These are phyloP conservation scores for Fusarium mangiferae DNA, from an alignment of 2,329 filamentous ascomycete species.

Conservation along the genomic window DNA sequence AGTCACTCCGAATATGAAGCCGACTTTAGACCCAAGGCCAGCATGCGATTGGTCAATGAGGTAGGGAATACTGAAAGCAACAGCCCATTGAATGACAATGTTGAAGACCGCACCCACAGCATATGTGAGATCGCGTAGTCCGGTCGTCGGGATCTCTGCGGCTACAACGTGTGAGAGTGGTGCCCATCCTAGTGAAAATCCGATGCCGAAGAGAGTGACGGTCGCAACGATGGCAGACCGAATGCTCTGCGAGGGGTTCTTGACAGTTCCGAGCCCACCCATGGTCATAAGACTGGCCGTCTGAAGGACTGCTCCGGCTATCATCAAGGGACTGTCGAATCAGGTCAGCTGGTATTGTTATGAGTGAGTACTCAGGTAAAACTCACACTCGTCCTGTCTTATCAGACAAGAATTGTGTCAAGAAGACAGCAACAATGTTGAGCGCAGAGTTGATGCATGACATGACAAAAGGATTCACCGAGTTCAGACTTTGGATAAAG, in stretches of 20 bases:
- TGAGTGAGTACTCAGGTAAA: no score
- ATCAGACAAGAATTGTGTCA: constrained; percentile 3
- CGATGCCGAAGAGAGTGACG: constrained; percentile 46
- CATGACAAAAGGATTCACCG: constrained; percentile 45
- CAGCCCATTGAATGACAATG: constrained; percentile 10
- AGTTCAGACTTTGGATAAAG: constrained; percentile 44
- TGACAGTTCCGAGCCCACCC: constrained; percentile 49
- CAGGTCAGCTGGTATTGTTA: not conserved
- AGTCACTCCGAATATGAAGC: constrained; percentile 33
- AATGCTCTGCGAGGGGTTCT: constrained; percentile 18
- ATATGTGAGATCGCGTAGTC: constrained; percentile 47
- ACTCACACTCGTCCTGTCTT: constrained; percentile 5
- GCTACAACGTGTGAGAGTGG: constrained; percentile 50
- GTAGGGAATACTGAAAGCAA: constrained; percentile 51
- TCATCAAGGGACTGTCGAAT: constrained; percentile 35
- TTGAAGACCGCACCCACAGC: constrained; percentile 42
- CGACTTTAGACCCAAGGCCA: constrained; percentile 42
- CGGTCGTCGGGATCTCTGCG: constrained; percentile 47
- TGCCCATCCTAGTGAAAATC: constrained; percentile 49
- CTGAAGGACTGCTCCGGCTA: constrained; percentile 45
- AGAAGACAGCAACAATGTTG: constrained; percentile 21
- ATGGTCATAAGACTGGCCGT: constrained; percentile 47
- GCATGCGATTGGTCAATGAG: constrained; percentile 50
- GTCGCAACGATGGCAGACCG: constrained; percentile 48
- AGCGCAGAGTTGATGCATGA: constrained; percentile 36